Base-by-base conservation (phyloP, 768 basidiomycete genomes). In the Calocybe gangraenosa region DNA sequence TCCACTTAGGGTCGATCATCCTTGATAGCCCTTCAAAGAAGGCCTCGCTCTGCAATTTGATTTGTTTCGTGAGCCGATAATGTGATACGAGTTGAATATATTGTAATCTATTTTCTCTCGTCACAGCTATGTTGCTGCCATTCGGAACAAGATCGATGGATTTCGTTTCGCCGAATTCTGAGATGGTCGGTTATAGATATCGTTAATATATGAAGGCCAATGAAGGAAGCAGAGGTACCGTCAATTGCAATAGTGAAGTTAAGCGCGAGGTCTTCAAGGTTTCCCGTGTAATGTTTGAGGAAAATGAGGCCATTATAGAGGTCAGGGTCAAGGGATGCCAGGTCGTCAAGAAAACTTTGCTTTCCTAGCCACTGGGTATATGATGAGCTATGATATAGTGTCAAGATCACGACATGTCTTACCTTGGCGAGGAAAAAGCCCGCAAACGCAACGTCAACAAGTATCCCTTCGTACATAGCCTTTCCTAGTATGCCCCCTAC, bases 401-500 rank as follows among this genome's bases (percentile, higher is more conserved):
- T 8, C 37, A 23, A 13, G 15, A 40, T 21, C n/a, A 14, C 14
- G 38, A 25, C n/a, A 3, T 31, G 13, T 55, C 65, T 25, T 41
- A 86, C 82, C 75, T 92, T 93, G 6, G 88, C 80, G 44, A 96
- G 72, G 75, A 98, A 98, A 73, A 98, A 99, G 2, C 83, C 81
- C 2, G 96, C 94, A 62, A 98, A 98, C 0, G 87, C 87, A 2
- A 97, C 92, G 52, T 97, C 92, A 13, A 95, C 84, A 6, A 99
- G 71, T 37, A 98, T 96, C 1, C 94, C 93, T 42, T 97, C 91
- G 56, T 99, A 98, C 60, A 99, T 73, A 0, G 95, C 96, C 61
- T 98, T 98, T 3, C 95, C 95, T 1, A 99, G 73, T 15, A 99
- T 89, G 1, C 91, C 75, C 0, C 96, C 96, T 48, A 97, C 87